A percentile compares a stretch with the other conserved stretches of the same genome.
phyloP scores from a whole-genome alignment of 495 filamentous ascomycete species.

The Penicillium taxi region DNA sequence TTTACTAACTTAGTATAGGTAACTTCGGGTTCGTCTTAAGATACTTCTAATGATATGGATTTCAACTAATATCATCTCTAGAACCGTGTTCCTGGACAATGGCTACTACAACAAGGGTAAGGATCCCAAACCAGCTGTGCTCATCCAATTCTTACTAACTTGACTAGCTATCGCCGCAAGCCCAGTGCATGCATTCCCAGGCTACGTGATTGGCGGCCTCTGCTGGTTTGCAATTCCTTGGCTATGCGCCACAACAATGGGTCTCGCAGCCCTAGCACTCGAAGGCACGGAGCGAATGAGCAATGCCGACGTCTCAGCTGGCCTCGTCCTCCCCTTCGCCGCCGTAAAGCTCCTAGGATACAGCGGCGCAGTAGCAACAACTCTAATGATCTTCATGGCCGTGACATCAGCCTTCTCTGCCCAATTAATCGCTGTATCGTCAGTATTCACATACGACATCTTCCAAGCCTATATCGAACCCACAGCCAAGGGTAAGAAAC shows the following conservation, averaged over 20 bases:
- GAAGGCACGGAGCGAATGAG: conserved; percentile 67
- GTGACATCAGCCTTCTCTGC: conserved; percentile 86
- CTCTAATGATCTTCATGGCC: conserved; percentile 92
- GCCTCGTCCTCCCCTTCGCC: conserved; percentile 81
- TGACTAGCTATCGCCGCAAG: conserved; percentile 70
- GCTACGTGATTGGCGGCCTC: conserved; percentile 85
- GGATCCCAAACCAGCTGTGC: background rate
- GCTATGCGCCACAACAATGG: conserved; percentile 89
- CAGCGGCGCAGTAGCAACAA: conserved; percentile 75
- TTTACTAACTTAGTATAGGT: conserved; percentile 10
- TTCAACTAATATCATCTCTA: conserved; percentile 7
- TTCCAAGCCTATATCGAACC: conserved; percentile 59
- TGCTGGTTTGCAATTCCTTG: conserved; percentile 96
- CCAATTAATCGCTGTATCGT: conserved; percentile 86
- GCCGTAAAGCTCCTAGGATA: conserved; percentile 84
- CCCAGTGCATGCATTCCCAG: conserved; percentile 81
- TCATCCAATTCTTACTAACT: conserved; percentile 1
- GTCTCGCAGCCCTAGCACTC: conserved; percentile 77
- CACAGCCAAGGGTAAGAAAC: conserved; percentile 57
- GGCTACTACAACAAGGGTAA: conserved; percentile 78
- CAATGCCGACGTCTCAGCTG: conserved; percentile 69
- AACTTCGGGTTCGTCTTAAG: conserved; percentile 26
- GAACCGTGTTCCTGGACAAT: conserved; percentile 75
- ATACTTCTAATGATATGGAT: too few relatives aligned
- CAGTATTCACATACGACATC: conserved; percentile 90